Evolutionary conservation across 371 early-diverging fungal species (phyloP), one percentile per base, ranked within the genome.

Genomic region (Apophysomyces elegans): DNA sequence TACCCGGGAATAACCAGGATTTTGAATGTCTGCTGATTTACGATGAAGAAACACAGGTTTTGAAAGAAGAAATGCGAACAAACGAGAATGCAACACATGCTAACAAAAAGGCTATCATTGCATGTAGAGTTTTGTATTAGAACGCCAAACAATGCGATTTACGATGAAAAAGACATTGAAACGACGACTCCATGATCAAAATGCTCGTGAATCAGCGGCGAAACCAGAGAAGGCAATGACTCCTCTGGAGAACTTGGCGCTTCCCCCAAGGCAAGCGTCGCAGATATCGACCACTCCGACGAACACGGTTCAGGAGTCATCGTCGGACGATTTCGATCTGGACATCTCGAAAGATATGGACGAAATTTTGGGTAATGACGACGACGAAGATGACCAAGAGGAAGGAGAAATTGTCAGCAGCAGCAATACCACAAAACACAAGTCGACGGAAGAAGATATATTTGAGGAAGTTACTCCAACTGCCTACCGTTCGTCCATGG

Each of bases 331-430:
- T 50, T 50, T 50, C 21, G 54, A 50, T 50, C 54, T 50, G 9
- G 54, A 50, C 21, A 50, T 50, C 21, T 50, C 54, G 9, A 50
- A 50, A 21, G 54, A 50, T 21, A 50, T 50, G 54, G 54, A 50
- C 16, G 54, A 50, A 21, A 50, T 50, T 8, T 21, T 50, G 21
- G 54, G 54, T 26, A 26, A 21, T 5, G 54, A 50, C 5, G 54
- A 50, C 21, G 54, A 50, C 54, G 54, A 50, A 9, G 54, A 50
- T 11, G 54, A 50, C 16, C 9, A 50, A 16, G 54, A 50, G 21
- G 54, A 50, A 50, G 54, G 54, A n/a, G 54, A 50, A 26, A 21
- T 50, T 21, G 21, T n/a, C 21, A 50, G 21, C 21, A 26, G 18
- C 21, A 21, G 21, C 21, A 50, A 50, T 16, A 18, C n/a, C 21